phyloP scores from a whole-genome alignment of 495 filamentous ascomycete species.

The Achaetomiella virescens region DNA sequence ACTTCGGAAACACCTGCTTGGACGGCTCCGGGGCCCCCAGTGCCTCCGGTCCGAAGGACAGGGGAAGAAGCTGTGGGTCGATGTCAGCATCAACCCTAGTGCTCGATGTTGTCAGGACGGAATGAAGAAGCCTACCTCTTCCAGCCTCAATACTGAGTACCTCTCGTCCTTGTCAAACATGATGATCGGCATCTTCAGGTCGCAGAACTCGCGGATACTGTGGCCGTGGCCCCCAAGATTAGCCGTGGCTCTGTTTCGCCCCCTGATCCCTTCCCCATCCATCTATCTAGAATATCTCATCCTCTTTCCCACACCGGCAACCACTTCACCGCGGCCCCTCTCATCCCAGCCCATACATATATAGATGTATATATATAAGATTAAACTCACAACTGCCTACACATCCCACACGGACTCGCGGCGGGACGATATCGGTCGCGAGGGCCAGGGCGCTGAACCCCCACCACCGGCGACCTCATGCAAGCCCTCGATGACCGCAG shows the following conservation, averaged over 20 bases:
- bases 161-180: conserved; percentile 79
- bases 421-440: conserved; percentile 67
- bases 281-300: neutral
- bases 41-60: conserved; percentile 65
- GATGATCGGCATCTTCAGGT: conserved; percentile 64
- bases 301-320: neutral
- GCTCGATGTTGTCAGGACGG: neutral
- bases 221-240: too few relatives aligned
- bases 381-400: conserved; percentile 49
- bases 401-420: conserved; percentile 72
- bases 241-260: too few relatives aligned
- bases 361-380: neutral
- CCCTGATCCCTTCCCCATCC: conserved; percentile 18
- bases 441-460: conserved; percentile 81
- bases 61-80: conserved; percentile 52
- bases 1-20: neutral
- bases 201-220: conserved; percentile 68
- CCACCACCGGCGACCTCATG: too few relatives aligned
- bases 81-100: neutral
- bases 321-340: too few relatives aligned
- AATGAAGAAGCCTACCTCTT: conserved; percentile 52
- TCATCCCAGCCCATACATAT: neutral
- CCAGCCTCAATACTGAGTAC: conserved; percentile 64
- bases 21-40: conserved; percentile 23
- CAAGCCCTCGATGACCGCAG: conserved; percentile 67